Base-by-base conservation (phyloP, 352 stramenopile species). In the Phytopythium helicoides region DNA sequence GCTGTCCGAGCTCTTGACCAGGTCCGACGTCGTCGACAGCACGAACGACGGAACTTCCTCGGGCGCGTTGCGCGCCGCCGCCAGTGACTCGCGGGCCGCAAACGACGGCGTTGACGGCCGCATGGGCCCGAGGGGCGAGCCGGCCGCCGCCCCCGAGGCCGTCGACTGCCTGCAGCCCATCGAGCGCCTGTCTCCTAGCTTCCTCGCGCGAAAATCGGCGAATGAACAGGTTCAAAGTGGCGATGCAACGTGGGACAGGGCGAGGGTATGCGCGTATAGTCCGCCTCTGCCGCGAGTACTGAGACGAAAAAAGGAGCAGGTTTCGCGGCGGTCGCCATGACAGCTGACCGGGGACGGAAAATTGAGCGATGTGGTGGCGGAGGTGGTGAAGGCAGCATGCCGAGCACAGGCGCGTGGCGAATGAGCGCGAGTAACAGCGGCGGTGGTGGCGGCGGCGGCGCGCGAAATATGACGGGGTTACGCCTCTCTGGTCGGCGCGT, bases 151-250 rank as follows among this genome's bases (percentile, higher is more conserved):
- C 16, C 48, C 55, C 18, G 54, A 46, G 46, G 68, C 65, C 55
- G 79, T 89, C 46, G 79, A 89, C 57, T 89, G 47, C 56, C 58
- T 70, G 63, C 79, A 89, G 21, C 79, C 79, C 79, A 89, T 89
- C 45, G 28, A 44, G 15, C 28, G 28, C 28, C 28, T 33, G 28
- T 33, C 28, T 33, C 9, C 5, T n/a, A n/a, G n/a, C n/a, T n/a
- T n/a, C n/a, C n/a, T n/a, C n/a, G n/a, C n/a, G 28, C 5, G 28
- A 33, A 33, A 33, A 9, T 33, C 28, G 5, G 28, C 28, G 28
- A 33, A 33, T 33, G 28, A 33, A 33, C 28, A 33, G 9, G 28
- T 10, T 10, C 5, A 33, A 5, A 33, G 28, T 33, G 28, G 28
- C 28, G 9, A 9, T 33, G 28, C 28, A 33, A 33, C 28, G 5